Evolutionary conservation across 176 grass and related monocot genomes (phyloP).

Genomic region (Dactylis glomerata): DNA sequence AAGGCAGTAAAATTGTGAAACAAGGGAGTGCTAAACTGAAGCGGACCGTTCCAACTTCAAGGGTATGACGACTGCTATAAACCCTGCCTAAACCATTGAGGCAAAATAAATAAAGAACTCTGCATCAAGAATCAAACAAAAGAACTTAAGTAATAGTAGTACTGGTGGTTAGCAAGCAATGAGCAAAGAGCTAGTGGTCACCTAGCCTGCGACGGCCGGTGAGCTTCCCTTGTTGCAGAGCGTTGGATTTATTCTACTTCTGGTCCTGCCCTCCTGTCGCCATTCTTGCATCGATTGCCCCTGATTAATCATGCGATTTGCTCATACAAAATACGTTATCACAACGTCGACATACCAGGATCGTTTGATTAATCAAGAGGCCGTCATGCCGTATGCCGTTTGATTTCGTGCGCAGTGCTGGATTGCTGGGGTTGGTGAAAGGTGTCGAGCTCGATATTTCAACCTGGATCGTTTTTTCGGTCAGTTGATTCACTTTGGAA

Average conservation of each 20-base stretch:
- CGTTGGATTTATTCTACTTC: slow-evolving; percentile 32
- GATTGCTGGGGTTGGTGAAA: slow-evolving; percentile 40
- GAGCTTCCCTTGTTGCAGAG: slow-evolving; percentile 31
- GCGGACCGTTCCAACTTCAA: too few species aligned
- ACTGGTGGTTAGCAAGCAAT: background rate
- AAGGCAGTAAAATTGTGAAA: too few species aligned
- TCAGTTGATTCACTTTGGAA: background rate
- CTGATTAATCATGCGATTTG: background rate
- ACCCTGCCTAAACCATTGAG: background rate
- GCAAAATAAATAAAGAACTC: too few species aligned
- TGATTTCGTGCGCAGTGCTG: background rate
- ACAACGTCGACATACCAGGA: background rate
- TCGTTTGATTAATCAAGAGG: background rate
- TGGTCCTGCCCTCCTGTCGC: background rate
- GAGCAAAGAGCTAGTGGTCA: background rate
- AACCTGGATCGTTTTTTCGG: background rate
- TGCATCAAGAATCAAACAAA: background rate
- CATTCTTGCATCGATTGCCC: background rate
- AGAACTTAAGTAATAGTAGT: background rate
- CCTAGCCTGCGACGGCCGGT: background rate
- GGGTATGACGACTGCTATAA: too few species aligned
- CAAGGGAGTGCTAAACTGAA: too few species aligned
- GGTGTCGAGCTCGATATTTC: background rate
- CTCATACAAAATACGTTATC: background rate
- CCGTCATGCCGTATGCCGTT: slow-evolving; percentile 8